Percentiles rank a stretch among this genome's conserved stretches.
phyloP scores from a whole-genome alignment of 208 protist genomes.

The Trypanosoma cruzi region DNA sequence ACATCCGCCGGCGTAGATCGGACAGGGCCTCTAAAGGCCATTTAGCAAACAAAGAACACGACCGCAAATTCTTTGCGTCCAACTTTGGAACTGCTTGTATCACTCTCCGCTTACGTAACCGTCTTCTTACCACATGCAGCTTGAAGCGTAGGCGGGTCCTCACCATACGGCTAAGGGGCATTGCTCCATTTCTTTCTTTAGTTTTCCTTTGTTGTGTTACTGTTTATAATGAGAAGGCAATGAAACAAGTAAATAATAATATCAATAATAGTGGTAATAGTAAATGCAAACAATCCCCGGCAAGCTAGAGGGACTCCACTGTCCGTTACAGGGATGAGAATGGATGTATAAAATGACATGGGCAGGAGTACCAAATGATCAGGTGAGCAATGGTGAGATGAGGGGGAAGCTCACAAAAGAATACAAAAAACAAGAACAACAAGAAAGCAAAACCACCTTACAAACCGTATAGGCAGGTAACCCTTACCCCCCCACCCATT shows the following conservation, averaged over 20 bases:
- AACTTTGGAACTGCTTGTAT: constrained; percentile 12
- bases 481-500: too few species aligned
- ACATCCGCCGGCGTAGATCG: constrained; percentile 30
- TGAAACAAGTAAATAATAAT: background rate
- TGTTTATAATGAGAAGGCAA: background rate
- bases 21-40: constrained; percentile 46
- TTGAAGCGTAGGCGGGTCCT: constrained; percentile 12
- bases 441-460: too few species aligned
- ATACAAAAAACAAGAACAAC: background rate
- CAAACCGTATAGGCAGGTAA: too few species aligned
- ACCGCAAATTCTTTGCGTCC: constrained; percentile 23
- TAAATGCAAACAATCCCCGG: background rate
- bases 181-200: constrained; percentile 1
- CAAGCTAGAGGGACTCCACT: background rate
- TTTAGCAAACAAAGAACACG: constrained; percentile 34
- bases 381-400: too few species aligned
- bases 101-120: constrained; percentile 6
- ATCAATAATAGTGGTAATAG: background rate
- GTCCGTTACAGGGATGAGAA: background rate
- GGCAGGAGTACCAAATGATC: too few species aligned
- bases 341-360: background rate
- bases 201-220: too few species aligned
- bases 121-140: constrained; percentile 6
- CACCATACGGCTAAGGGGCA: constrained; percentile 4
- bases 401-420: too few species aligned